phyloP scores from a whole-genome alignment of 2,329 filamentous ascomycete species.

The Alternaria sp. region DNA sequence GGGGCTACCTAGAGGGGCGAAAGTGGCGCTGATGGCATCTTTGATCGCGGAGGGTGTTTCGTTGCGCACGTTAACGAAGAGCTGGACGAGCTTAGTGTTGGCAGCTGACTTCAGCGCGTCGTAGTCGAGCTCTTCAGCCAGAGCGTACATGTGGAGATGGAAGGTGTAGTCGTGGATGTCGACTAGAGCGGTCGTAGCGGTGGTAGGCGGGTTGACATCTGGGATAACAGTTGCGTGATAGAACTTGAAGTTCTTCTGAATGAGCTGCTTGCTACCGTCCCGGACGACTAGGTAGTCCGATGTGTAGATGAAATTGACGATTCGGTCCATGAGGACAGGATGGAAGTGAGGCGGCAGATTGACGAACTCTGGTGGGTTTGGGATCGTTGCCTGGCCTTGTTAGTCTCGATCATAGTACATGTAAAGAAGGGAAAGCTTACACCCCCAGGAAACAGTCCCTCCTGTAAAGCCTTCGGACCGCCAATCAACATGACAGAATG shows the following conservation, averaged over 20 bases:
- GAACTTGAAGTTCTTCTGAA: constrained; percentile 4
- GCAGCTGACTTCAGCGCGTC: constrained; percentile 5
- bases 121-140: constrained; percentile 15
- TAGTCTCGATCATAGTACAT: background rate
- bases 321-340: constrained; percentile 13
- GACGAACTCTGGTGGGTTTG: background rate
- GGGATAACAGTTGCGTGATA: constrained; percentile 1
- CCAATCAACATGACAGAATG: constrained; percentile 21
- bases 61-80: background rate
- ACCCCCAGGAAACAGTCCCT: constrained; percentile 11
- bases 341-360: constrained; percentile 8
- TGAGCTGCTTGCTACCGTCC: background rate
- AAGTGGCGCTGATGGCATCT: background rate
- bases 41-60: background rate
- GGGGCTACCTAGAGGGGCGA: background rate
- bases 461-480: constrained; percentile 11
- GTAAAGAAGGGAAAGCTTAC: background rate
- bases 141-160: constrained; percentile 18
- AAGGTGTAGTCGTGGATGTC: constrained; percentile 6
- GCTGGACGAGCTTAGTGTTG: background rate
- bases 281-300: constrained; percentile 11
- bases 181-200: background rate
- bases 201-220: background rate
- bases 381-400: background rate
- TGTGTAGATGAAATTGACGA: constrained; percentile 22